Percentiles rank a stretch among this genome's conserved stretches.
phyloP scores from a whole-genome alignment of 805 yeast species.

The Zygosaccharomyces siamensis region DNA sequence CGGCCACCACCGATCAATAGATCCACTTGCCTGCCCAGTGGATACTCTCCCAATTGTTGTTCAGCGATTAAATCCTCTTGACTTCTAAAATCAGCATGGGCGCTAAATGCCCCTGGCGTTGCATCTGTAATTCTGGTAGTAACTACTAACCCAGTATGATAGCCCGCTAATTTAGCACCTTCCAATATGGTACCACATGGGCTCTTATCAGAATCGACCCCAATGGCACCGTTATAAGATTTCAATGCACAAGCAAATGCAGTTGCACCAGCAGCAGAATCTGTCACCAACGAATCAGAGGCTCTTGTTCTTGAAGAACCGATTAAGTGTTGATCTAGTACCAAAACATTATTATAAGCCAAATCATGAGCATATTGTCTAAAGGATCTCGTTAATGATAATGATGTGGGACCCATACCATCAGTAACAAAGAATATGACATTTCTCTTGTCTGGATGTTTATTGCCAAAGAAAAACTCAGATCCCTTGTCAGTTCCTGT shows the following conservation, averaged over 20 bases:
- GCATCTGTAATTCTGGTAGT: constrained; percentile 93
- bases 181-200: constrained; percentile 90
- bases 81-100: constrained; percentile 71
- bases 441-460: constrained; percentile 49
- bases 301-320: constrained; percentile 87
- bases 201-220: constrained; percentile 59
- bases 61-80: constrained; percentile 84
- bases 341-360: constrained; percentile 50
- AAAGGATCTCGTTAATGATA: constrained; percentile 74
- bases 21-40: constrained; percentile 75
- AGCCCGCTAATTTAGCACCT: constrained; percentile 78
- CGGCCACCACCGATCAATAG: constrained; percentile 90
- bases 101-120: constrained; percentile 84
- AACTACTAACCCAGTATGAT: constrained; percentile 82
- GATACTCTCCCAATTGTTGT: constrained; percentile 79
- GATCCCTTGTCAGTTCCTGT: background rate
- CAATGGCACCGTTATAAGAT: constrained; percentile 86
- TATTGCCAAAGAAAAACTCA: background rate
- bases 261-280: constrained; percentile 96
- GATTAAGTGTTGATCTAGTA: constrained; percentile 62
- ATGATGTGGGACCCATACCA: constrained; percentile 92
- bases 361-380: constrained; percentile 48
- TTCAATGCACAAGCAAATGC: constrained; percentile 84
- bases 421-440: constrained; percentile 86
- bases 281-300: constrained; percentile 72